phyloP scores from a whole-genome alignment of 257 asterid species.

The Ehretia macrophylla region DNA sequence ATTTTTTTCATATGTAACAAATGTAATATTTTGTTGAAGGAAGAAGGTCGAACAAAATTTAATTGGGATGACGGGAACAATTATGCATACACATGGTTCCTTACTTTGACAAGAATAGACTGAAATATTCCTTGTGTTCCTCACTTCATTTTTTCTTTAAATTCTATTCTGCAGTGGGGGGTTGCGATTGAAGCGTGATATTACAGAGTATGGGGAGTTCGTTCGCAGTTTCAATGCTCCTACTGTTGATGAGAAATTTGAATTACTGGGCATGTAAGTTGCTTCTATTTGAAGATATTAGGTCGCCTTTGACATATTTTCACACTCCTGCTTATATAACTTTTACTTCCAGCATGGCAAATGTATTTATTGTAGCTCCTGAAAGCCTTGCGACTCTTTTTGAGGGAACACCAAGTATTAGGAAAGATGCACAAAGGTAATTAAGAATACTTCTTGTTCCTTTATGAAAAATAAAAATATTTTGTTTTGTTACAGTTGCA shows the following conservation, averaged over 20 bases:
- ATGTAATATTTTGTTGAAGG: no score
- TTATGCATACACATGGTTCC: no score
- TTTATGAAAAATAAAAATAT: neutral
- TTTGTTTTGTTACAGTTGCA: neutral
- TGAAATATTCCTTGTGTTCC: neutral
- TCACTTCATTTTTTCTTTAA: conserved; percentile 7
- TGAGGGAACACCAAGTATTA: conserved; percentile 99
- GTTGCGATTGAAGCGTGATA: conserved; percentile 93
- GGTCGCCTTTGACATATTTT: conserved; percentile 5
- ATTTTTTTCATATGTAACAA: no score
- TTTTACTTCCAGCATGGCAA: conserved; percentile 47
- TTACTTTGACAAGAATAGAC: no score
- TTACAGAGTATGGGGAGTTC: conserved; percentile 96
- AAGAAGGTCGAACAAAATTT: no score
- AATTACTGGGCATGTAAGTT: conserved; percentile 90
- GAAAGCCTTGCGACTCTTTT: conserved; percentile 85
- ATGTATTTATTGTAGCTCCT: conserved; percentile 78
- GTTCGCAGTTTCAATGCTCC: conserved; percentile 97
- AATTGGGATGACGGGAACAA: no score
- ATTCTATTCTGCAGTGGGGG: conserved; percentile 68
- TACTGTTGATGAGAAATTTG: conserved; percentile 95
- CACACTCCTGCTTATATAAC: conserved; percentile 13
- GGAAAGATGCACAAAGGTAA: conserved; percentile 97
- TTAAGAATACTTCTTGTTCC: neutral
- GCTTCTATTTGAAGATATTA: conserved; percentile 6